phyloP scores from a whole-genome alignment of 208 protist species.

The Willaertia magna region DNA sequence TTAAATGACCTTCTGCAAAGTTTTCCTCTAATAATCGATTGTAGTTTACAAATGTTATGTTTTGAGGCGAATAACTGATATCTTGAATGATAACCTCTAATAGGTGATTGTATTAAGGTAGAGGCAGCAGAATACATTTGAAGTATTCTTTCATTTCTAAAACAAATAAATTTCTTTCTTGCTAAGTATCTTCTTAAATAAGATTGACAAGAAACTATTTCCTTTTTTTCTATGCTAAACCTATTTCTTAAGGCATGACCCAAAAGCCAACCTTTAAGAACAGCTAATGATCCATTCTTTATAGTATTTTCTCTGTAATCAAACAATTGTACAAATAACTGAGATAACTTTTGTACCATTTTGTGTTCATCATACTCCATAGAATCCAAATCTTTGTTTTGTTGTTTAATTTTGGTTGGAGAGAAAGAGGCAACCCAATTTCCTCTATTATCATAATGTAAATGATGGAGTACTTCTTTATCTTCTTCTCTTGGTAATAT shows the following conservation, averaged over 20 bases:
- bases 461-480: not conserved
- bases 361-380: not conserved
- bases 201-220: not conserved
- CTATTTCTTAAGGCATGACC: not conserved
- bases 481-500: not conserved
- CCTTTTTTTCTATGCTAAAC: no score
- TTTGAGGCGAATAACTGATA: not conserved
- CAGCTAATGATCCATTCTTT: not conserved
- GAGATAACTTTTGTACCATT: not conserved
- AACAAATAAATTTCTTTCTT: not conserved
- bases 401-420: not conserved
- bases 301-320: not conserved
- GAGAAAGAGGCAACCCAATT: not conserved
- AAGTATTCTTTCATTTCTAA: not conserved
- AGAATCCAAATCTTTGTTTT: not conserved
- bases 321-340: not conserved
- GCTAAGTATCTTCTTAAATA: not conserved
- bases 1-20: not conserved
- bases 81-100: not conserved
- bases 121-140: not conserved
- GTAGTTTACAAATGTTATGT: not conserved
- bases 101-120: not conserved
- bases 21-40: not conserved
- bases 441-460: not conserved
- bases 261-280: not conserved